Conservation (phyloP, 2,329 filamentous ascomycete genomes). For the Madurella fahalii region DNA sequence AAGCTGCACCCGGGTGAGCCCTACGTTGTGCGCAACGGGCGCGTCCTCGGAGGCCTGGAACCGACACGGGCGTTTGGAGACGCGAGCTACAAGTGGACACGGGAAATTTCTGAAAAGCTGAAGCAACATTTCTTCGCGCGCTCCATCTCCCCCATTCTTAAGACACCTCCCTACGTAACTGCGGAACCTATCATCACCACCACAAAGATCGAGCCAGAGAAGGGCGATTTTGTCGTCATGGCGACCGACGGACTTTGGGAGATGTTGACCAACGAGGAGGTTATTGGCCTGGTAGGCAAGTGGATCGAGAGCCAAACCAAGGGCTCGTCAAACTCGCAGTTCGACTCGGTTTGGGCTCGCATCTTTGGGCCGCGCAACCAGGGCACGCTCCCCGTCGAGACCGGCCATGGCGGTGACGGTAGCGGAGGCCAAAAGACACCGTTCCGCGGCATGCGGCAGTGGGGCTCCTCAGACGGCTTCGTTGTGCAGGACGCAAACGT, state of each 20-base stretch:
- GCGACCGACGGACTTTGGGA: constrained; percentile 98
- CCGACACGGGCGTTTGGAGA: constrained; percentile 94
- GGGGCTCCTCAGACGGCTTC: constrained; percentile 80
- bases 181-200: constrained; percentile 93
- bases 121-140: constrained; percentile 85
- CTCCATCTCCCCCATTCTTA: constrained; percentile 69
- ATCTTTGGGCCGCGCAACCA: constrained; percentile 51
- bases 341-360: constrained; percentile 65
- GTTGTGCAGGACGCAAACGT: constrained; percentile 93
- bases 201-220: constrained; percentile 82
- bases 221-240: constrained; percentile 92
- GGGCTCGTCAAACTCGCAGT: constrained; percentile 52
- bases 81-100: constrained; percentile 93
- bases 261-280: constrained; percentile 98
- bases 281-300: constrained; percentile 90
- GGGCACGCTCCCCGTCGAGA: constrained; percentile 70
- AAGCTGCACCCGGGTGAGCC: constrained; percentile 86
- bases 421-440: constrained; percentile 76
- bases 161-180: constrained; percentile 94
- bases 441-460: constrained; percentile 81
- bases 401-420: constrained; percentile 35
- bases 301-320: constrained; percentile 80
- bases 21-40: constrained; percentile 80
- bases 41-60: constrained; percentile 87
- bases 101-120: constrained; percentile 76